Percentiles rank a stretch among this genome's conserved stretches.
These are phyloP conservation scores for Ascochyta koolunga DNA, from an alignment of 2,329 filamentous ascomycete species.

Conservation along the genomic window DNA sequence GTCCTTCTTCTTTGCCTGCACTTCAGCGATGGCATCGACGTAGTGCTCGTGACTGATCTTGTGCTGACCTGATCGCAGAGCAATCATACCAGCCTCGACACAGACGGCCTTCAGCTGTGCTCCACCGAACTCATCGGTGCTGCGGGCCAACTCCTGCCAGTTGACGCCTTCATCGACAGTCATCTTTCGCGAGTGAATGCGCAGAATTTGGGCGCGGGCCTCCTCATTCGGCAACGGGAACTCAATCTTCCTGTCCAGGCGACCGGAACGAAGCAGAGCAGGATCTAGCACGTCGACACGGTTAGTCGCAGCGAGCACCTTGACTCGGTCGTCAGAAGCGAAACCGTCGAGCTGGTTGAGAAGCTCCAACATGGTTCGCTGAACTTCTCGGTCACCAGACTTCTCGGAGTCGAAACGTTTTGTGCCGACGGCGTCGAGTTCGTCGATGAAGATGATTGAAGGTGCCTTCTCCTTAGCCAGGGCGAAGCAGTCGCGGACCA, in stretches of 20 bases:
- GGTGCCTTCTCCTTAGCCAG: constrained; percentile 98
- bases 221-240: constrained; percentile 98
- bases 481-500: constrained; percentile 96
- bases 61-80: constrained; percentile 87
- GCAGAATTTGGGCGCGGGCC: constrained; percentile 92
- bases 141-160: constrained; percentile 93
- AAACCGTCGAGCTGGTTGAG: constrained; percentile 99
- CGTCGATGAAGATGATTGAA: constrained; percentile 99
- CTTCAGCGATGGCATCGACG: constrained; percentile 96
- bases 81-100: constrained; percentile 99
- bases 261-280: constrained; percentile 86
- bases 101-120: constrained; percentile 98
- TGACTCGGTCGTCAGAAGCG: constrained; percentile 94
- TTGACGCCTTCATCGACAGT: constrained; percentile 91
- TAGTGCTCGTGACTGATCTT: constrained; percentile 99
- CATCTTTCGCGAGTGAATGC: constrained; percentile 99
- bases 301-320: constrained; percentile 94
- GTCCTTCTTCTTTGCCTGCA: constrained; percentile 91
- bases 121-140: constrained; percentile 97
- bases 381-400: constrained; percentile 95
- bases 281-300: constrained; percentile 93
- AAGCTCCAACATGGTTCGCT: constrained; percentile 97
- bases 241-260: constrained; percentile 96
- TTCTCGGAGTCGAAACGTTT: constrained; percentile 99
- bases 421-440: constrained; percentile 96